Percentiles rank a stretch among this genome's conserved stretches.
phyloP scores from a whole-genome alignment of 2,329 filamentous ascomycete species.

The Mycosphaerelloides madeirae region DNA sequence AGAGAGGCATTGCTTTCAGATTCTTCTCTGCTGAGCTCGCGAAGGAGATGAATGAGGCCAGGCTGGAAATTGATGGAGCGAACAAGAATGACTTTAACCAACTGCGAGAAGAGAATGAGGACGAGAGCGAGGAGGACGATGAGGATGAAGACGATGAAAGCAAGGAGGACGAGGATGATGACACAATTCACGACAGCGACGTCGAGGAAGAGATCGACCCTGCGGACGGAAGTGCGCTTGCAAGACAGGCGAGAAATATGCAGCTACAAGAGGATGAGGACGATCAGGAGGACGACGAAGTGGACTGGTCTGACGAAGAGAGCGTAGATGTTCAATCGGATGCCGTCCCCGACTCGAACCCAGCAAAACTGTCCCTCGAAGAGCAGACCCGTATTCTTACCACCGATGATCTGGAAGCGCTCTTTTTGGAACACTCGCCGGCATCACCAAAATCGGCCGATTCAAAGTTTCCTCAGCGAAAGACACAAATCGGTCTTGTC shows the following conservation, averaged over 20 bases:
- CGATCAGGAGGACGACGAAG: constrained; percentile 36
- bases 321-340: constrained; percentile 28
- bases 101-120: constrained; percentile 59
- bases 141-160: constrained; percentile 25
- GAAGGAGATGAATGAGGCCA: constrained; percentile 78
- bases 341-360: constrained; percentile 30
- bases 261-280: constrained; percentile 38
- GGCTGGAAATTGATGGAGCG: constrained; percentile 36
- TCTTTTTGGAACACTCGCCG: constrained; percentile 75
- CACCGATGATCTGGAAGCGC: constrained; percentile 83
- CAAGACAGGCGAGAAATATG: constrained; percentile 36
- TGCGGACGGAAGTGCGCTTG: constrained; percentile 37
- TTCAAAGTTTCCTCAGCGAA: constrained; percentile 50
- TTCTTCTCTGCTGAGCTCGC: constrained; percentile 95
- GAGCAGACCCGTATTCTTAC: constrained; percentile 70
- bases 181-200: constrained; percentile 15
- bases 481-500: constrained; percentile 86
- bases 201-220: constrained; percentile 43
- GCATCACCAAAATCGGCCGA: constrained; percentile 45
- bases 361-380: constrained; percentile 35
- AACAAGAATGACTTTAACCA: constrained; percentile 23
- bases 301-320: constrained; percentile 37
- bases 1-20: constrained; percentile 77
- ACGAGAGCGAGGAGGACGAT: constrained; percentile 46
- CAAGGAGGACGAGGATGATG: constrained; percentile 28